phyloP scores from a whole-genome alignment of 176 grass and related monocot genomes.

The Thalia dealbata region DNA sequence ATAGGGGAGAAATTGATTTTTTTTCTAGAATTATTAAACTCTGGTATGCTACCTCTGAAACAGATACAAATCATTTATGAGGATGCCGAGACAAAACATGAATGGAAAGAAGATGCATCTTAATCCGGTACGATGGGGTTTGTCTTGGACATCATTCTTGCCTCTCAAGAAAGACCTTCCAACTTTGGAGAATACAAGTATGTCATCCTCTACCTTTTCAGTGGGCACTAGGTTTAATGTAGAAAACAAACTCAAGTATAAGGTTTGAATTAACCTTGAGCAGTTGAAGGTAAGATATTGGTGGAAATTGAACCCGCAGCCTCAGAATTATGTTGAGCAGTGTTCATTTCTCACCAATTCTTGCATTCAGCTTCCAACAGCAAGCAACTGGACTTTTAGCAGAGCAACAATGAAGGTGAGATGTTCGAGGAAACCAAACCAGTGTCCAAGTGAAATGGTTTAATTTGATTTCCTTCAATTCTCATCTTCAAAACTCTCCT shows the following conservation, averaged over 20 bases:
- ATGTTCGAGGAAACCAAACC: conserved; percentile 1
- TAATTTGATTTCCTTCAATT: conserved; percentile 3
- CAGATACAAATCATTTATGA: too few relatives aligned
- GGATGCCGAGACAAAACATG: too few relatives aligned
- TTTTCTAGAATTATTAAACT: background rate
- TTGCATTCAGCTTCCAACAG: background rate
- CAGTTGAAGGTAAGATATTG: background rate
- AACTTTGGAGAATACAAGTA: too few relatives aligned
- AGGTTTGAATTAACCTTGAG: background rate
- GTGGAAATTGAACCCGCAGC: background rate
- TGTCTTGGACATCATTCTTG: too few relatives aligned
- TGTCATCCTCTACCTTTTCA: too few relatives aligned
- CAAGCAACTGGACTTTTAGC: background rate
- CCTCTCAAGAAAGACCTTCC: too few relatives aligned
- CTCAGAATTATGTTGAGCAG: too few relatives aligned
- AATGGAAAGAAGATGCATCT: too few relatives aligned
- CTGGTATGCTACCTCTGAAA: too few relatives aligned
- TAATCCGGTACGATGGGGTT: too few relatives aligned
- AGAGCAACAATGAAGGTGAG: background rate
- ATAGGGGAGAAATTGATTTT: background rate
- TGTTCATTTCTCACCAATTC: background rate
- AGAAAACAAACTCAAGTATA: background rate
- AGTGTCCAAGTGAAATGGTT: background rate
- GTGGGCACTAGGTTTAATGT: too few relatives aligned
- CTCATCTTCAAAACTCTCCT: background rate